Percentiles rank a stretch among this genome's conserved stretches.
Evolutionary conservation across 2,329 filamentous ascomycete genomes (phyloP).

Genomic region (Ophiognomonia clavigignenti-juglandacearum): DNA sequence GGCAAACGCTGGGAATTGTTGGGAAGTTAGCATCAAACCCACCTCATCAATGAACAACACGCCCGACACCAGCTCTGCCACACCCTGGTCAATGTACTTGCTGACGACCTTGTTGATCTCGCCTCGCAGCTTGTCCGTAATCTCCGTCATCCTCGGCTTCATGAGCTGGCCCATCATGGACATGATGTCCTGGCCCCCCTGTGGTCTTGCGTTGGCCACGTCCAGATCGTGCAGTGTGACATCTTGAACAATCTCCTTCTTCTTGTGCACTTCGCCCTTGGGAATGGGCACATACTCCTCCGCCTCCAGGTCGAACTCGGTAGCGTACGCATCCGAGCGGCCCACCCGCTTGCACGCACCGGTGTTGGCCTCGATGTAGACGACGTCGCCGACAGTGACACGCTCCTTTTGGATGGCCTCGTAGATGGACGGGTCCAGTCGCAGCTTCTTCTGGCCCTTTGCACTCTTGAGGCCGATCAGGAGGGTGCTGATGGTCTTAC

Average conservation of each 20-base stretch:
- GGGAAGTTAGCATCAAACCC: slow-evolving; percentile 25
- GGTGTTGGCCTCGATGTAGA: slow-evolving; percentile 99
- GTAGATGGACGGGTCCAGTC: slow-evolving; percentile 96
- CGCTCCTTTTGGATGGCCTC: slow-evolving; percentile 98
- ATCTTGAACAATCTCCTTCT: slow-evolving; percentile 99
- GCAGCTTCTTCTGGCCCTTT: slow-evolving; percentile 95
- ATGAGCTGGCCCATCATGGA: slow-evolving; percentile 99
- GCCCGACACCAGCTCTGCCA: slow-evolving; percentile 95
- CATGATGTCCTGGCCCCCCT: slow-evolving; percentile 99
- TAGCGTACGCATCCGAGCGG: slow-evolving; percentile 92
- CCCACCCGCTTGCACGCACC: slow-evolving; percentile 97
- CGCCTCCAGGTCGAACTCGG: slow-evolving; percentile 96
- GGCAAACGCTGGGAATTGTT: not conserved
- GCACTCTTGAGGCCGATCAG: slow-evolving; percentile 93
- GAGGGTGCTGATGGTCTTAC: slow-evolving; percentile 93
- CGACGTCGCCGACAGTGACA: slow-evolving; percentile 91
- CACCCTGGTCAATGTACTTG: slow-evolving; percentile 97
- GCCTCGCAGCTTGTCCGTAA: slow-evolving; percentile 89
- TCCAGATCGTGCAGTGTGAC: slow-evolving; percentile 96
- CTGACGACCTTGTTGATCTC: slow-evolving; percentile 99
- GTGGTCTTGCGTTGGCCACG: slow-evolving; percentile 88
- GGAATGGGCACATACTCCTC: slow-evolving; percentile 99
- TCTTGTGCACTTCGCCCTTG: slow-evolving; percentile 99
- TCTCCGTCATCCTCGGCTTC: slow-evolving; percentile 99
- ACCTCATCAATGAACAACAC: slow-evolving; percentile 99